These are phyloP conservation scores for Coniferiporia sulphurascens DNA, from an alignment of 1,284 basidiomycete genomes.

Conservation along the genomic window DNA sequence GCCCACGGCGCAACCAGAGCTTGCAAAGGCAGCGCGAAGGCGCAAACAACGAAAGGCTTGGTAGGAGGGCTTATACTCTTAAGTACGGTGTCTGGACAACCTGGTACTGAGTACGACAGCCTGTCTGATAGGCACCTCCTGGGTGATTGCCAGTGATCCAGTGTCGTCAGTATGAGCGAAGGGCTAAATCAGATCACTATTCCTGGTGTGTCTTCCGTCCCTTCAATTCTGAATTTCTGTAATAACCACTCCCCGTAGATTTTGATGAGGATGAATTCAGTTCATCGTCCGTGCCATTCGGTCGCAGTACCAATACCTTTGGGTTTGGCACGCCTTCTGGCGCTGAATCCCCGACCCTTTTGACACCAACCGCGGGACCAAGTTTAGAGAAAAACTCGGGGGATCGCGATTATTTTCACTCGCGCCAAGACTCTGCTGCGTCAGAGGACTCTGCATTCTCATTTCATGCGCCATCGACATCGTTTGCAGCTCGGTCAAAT, in stretches of 20 bases:
- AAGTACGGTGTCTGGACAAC: not conserved
- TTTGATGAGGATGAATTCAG: conserved; percentile 69
- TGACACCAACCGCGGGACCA: conserved; percentile 43
- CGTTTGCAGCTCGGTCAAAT: conserved; percentile 35
- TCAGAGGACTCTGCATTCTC: conserved; percentile 65
- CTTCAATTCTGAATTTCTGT: not conserved
- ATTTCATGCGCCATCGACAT: conserved; percentile 29
- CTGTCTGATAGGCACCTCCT: no score
- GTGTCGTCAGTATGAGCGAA: conserved; percentile 17
- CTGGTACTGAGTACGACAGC: not conserved
- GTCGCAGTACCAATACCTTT: conserved; percentile 40
- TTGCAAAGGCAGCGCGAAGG: not conserved
- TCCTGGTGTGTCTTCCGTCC: conserved; percentile 48
- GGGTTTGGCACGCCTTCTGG: conserved; percentile 41
- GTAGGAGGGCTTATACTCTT: not conserved
- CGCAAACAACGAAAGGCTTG: not conserved
- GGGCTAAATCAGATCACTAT: conserved; percentile 63
- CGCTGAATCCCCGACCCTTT: conserved; percentile 60
- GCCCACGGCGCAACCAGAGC: not conserved
- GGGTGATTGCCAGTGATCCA: not conserved
- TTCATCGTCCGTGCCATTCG: conserved; percentile 60
- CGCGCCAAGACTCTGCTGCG: conserved; percentile 68
- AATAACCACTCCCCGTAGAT: conserved; percentile 35
- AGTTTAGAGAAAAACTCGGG: conserved; percentile 31
- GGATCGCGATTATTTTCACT: conserved; percentile 66